Base-by-base conservation (phyloP, 768 basidiomycete species). In the Rhodocollybia butyracea region DNA sequence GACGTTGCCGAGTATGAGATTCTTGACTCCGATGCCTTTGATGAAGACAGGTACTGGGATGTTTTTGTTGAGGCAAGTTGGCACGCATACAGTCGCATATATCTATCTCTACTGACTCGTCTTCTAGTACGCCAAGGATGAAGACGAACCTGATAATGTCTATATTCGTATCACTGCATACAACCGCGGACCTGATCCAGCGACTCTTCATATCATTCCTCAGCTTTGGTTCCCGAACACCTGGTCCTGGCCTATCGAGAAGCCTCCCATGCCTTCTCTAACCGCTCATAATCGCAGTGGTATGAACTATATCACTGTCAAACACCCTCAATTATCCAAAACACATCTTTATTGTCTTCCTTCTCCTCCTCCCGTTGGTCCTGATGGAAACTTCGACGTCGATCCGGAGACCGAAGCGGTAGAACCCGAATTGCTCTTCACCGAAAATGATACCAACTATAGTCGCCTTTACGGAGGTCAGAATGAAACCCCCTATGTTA, bases 201-300 rank as follows among this genome's bases (percentile, higher is more conserved):
- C 96, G 17, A 95, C 88, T 26, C 75, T 99, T 56, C 97, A 99
- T 68, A 81, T 99, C 63, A 79, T 99, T 36, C 97, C 97, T 22
- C 95, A 98, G 63, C 76, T 98, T 40, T 98, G 91, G 89, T 99
- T 98, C 76, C 86, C 93, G 21, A 99, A 99, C 69, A 95, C 92
- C 29, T 99, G 97, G 97, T 98, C 97, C 1, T 99, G 97, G 97
- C 77, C 81, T 8, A 60, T 77, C 10, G 80, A 85, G 34, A 83
- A 83, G 57, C 88, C 88, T 6, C 73, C 79, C 0, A 83, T 83
- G 73, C 87, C 89, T 32, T 74, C 70, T 7, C 71, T 93, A 62
- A 75, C 70, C 34, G 83, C 79, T 3, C 82, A 84, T 3, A 71
- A 78, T 39, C 69, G 68, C 31, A 76, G 78, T 50, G 80, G 83